Conservation (phyloP, 495 filamentous ascomycete species). For the Pyronema omphalodes region DNA sequence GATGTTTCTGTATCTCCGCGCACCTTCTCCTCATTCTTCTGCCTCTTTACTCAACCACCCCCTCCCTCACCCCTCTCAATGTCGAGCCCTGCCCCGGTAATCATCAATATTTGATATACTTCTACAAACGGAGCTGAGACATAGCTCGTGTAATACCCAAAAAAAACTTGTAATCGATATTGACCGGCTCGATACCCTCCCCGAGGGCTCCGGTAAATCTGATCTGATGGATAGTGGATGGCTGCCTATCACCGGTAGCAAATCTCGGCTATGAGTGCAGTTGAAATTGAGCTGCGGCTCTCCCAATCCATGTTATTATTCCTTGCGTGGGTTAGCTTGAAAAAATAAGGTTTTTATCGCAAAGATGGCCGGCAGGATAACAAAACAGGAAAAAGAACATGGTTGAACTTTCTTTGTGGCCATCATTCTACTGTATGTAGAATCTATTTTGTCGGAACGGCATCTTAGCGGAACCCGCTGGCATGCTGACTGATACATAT, state of each 20-base stretch:
- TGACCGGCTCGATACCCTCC: background rate
- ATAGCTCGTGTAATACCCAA: background rate
- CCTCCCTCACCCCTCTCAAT: too few relatives aligned
- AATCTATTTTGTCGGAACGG: too few relatives aligned
- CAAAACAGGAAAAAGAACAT: too few relatives aligned
- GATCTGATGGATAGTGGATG: background rate
- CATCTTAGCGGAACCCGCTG: too few relatives aligned
- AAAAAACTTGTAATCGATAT: background rate
- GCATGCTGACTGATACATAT: too few relatives aligned
- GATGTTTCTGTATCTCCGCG: too few relatives aligned
- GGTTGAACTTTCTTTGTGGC: too few relatives aligned
- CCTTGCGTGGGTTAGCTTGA: background rate
- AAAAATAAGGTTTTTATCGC: background rate
- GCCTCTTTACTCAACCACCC: too few relatives aligned
- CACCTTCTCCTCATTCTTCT: too few relatives aligned
- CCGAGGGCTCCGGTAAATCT: background rate
- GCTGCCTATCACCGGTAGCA: background rate
- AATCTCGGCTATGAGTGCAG: background rate
- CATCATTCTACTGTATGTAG: too few relatives aligned
- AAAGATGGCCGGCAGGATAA: background rate
- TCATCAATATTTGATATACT: too few relatives aligned
- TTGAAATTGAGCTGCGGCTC: background rate
- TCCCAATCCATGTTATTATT: background rate
- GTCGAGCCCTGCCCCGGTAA: too few relatives aligned
- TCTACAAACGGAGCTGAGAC: background rate